A percentile compares a stretch with the other conserved stretches of the same genome.
Conservation (phyloP, 495 filamentous ascomycete genomes). For the Cercophora newfieldiana region DNA sequence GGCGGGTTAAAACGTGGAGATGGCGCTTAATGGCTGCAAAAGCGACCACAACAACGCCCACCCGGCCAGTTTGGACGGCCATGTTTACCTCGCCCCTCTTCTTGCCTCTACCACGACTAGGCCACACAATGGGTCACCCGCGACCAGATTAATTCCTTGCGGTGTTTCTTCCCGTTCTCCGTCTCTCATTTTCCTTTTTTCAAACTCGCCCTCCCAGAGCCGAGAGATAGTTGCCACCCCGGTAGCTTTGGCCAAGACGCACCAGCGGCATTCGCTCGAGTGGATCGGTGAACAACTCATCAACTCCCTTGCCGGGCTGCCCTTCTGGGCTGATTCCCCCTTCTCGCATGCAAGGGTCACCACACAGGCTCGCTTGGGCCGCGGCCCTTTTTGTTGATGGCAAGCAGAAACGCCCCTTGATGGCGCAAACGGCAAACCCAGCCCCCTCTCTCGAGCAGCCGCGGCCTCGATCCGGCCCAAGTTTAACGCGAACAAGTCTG, state of each 20-base stretch:
- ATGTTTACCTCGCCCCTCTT: constrained; percentile 22
- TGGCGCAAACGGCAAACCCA: not conserved
- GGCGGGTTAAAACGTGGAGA: constrained; percentile 6
- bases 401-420: constrained; percentile 2
- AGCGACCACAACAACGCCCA: constrained; percentile 16
- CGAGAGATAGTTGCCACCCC: not conserved
- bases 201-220: constrained; percentile 20
- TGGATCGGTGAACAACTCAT: constrained; percentile 15
- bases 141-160: constrained; percentile 27
- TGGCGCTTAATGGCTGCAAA: constrained; percentile 18
- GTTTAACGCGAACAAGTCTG: constrained; percentile 3
- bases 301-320: constrained; percentile 6
- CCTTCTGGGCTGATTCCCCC: constrained; percentile 6
- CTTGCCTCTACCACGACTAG: constrained; percentile 13
- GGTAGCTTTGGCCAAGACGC: constrained; percentile 8
- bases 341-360: constrained; percentile 17
- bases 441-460: not conserved
- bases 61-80: constrained; percentile 23
- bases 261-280: not conserved
- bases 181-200: constrained; percentile 23
- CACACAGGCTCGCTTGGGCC: constrained; percentile 1
- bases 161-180: not conserved
- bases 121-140: constrained; percentile 14
- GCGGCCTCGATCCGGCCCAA: constrained; percentile 19
- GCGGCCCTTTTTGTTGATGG: not conserved